Conservation (phyloP, 2,329 filamentous ascomycete genomes). For the Fusarium pseudograminearum region DNA sequence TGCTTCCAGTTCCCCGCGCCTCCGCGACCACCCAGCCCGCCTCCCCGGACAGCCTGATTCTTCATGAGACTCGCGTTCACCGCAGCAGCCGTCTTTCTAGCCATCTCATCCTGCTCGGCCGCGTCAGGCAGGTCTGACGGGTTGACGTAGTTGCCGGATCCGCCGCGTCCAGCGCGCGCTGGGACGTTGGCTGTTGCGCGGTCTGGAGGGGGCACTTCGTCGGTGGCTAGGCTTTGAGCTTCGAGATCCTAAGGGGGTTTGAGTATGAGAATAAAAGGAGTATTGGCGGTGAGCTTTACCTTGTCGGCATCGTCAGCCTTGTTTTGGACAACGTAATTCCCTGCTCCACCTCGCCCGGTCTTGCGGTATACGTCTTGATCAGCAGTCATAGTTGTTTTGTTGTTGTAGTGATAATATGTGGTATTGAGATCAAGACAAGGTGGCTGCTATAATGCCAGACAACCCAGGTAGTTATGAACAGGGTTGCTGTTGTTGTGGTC, state of each 20-base stretch:
- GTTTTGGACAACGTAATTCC: conserved; percentile 68
- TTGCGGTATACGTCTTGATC: conserved; percentile 61
- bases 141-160: conserved; percentile 70
- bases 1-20: conserved; percentile 68
- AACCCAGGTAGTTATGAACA: neutral
- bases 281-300: conserved; percentile 29
- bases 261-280: neutral
- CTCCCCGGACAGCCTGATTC: conserved; percentile 39
- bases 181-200: conserved; percentile 45
- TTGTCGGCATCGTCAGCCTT: conserved; percentile 61
- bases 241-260: conserved; percentile 54
- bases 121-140: conserved; percentile 51
- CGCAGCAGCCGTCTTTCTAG: conserved; percentile 51
- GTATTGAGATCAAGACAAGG: neutral
- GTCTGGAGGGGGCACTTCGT: conserved; percentile 43
- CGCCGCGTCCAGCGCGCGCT: conserved; percentile 68
- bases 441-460: neutral
- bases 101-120: conserved; percentile 52
- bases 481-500: neutral
- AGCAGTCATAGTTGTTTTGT: conserved; percentile 36
- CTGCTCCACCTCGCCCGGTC: conserved; percentile 72
- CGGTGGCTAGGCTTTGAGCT: conserved; percentile 51
- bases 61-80: conserved; percentile 50
- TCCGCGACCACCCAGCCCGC: conserved; percentile 59
- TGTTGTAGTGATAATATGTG: neutral